Percentiles rank a stretch among this genome's conserved stretches.
phyloP scores from a whole-genome alignment of 768 basidiomycete species.

The Cystofilobasidium bisporidii region DNA sequence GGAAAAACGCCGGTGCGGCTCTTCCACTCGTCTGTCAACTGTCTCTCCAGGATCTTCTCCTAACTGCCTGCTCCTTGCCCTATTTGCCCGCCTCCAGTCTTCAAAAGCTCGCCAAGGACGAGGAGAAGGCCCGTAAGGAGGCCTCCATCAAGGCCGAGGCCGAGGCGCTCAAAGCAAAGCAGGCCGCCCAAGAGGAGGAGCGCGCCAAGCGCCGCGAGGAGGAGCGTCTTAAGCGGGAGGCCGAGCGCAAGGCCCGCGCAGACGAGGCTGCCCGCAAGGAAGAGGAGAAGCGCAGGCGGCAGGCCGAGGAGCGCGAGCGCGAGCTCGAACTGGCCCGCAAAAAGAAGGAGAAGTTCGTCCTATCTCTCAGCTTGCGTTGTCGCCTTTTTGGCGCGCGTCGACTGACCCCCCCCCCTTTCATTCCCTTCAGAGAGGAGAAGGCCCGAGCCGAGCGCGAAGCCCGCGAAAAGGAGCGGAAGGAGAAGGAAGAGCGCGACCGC shows the following conservation, averaged over 20 bases:
- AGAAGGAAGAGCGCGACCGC: constrained; percentile 27
- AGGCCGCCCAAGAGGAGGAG: constrained; percentile 68
- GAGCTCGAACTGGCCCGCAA: constrained; percentile 63
- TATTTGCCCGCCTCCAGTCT: constrained; percentile 46
- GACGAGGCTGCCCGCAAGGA: constrained; percentile 66
- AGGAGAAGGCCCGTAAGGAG: constrained; percentile 70
- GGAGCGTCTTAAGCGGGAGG: constrained; percentile 69
- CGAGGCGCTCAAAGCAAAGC: constrained; percentile 63
- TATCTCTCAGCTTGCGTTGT: background rate
- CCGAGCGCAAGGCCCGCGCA: constrained; percentile 46
- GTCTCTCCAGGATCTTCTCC: background rate
- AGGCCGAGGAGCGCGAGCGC: constrained; percentile 70
- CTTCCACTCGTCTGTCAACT: constrained; percentile 23
- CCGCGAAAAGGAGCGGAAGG: constrained; percentile 26
- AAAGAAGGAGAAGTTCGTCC: constrained; percentile 38
- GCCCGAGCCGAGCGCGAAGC: constrained; percentile 35
- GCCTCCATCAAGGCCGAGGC: constrained; percentile 60
- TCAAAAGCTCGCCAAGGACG: constrained; percentile 87
- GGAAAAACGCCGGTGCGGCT: constrained; percentile 87
- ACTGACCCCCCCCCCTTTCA: background rate
- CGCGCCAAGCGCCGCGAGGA: constrained; percentile 73
- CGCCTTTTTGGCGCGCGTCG: background rate
- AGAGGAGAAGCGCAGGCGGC: constrained; percentile 64
- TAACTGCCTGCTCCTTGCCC: background rate
- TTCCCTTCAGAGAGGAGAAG: constrained; percentile 48